phyloP scores from a whole-genome alignment of 345 rosid genomes.

The Eucalyptus sideroxylon region DNA sequence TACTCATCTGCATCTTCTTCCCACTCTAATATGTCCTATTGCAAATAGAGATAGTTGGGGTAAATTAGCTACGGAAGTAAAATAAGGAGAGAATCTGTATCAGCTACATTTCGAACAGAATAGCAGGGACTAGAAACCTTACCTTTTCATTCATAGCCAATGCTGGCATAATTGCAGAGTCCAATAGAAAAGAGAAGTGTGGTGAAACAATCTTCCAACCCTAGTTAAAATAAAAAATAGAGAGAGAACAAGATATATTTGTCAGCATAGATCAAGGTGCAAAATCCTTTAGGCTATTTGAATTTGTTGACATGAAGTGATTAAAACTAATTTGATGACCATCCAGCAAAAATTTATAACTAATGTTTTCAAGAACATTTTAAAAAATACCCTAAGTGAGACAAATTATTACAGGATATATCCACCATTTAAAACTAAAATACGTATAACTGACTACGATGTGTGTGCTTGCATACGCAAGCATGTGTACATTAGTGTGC shows the following conservation, averaged over 20 bases:
- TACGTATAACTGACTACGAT: background rate
- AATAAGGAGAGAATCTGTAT: background rate
- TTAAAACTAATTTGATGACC: background rate
- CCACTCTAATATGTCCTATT: conserved; percentile 77
- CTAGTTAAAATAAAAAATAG: conserved; percentile 22
- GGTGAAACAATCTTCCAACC: conserved; percentile 94
- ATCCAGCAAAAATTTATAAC: background rate
- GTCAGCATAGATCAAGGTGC: background rate
- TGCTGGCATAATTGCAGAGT: conserved; percentile 71
- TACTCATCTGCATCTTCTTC: conserved; percentile 89
- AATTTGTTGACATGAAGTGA: background rate
- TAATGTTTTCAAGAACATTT: background rate
- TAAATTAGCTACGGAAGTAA: background rate
- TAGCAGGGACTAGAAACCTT: background rate
- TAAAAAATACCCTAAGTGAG: background rate
- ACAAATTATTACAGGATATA: background rate
- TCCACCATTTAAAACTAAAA: background rate
- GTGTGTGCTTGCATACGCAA: background rate
- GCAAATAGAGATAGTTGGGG: background rate
- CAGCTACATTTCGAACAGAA: background rate
- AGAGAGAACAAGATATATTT: background rate
- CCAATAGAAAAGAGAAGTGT: conserved; percentile 62
- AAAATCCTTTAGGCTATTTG: background rate
- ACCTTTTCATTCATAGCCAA: conserved; percentile 72
- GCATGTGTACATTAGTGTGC: background rate